Conservation (phyloP, 768 basidiomycete species). For the Hypholoma fasciculare region DNA sequence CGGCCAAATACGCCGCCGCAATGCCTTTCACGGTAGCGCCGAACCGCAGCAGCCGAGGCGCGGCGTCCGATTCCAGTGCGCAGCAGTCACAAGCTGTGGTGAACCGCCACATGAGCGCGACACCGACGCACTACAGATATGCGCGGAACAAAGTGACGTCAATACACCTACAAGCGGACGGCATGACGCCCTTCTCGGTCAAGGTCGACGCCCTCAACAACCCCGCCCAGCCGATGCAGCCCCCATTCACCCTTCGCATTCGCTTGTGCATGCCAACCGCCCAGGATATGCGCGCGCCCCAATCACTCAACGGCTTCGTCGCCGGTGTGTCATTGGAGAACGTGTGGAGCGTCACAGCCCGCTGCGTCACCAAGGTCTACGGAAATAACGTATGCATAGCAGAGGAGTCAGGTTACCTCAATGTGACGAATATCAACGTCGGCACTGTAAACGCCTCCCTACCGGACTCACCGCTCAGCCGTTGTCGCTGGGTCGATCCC, state of each 20-base stretch:
- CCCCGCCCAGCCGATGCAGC: slow-evolving; percentile 34
- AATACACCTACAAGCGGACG: slow-evolving; percentile 62
- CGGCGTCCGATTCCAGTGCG: neutral
- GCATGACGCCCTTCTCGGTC: slow-evolving; percentile 63
- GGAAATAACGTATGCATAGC: slow-evolving; percentile 49
- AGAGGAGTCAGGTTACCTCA: slow-evolving; percentile 53
- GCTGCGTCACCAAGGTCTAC: slow-evolving; percentile 64
- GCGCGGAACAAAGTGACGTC: slow-evolving; percentile 33
- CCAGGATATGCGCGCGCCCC: slow-evolving; percentile 50
- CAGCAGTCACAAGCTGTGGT: slow-evolving; percentile 5
- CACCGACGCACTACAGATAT: slow-evolving; percentile 26
- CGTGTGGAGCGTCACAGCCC: slow-evolving; percentile 54
- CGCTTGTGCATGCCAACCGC: slow-evolving; percentile 58
- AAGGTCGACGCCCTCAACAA: slow-evolving; percentile 56
- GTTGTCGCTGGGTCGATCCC: slow-evolving; percentile 71
- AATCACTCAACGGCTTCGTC: slow-evolving; percentile 64
- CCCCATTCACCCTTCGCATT: slow-evolving; percentile 54
- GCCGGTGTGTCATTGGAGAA: slow-evolving; percentile 55
- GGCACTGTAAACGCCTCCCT: slow-evolving; percentile 55
- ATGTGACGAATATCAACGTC: slow-evolving; percentile 46
- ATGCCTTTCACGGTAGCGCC: neutral
- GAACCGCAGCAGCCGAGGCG: neutral
- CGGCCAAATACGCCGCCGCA: slow-evolving; percentile 9
- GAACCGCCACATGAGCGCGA: slow-evolving; percentile 16
- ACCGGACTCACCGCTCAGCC: slow-evolving; percentile 65